A percentile compares a stretch with the other conserved stretches of the same genome.
Evolutionary conservation across 2,329 filamentous ascomycete species (phyloP).

Genomic region (Monilinia fructigena): DNA sequence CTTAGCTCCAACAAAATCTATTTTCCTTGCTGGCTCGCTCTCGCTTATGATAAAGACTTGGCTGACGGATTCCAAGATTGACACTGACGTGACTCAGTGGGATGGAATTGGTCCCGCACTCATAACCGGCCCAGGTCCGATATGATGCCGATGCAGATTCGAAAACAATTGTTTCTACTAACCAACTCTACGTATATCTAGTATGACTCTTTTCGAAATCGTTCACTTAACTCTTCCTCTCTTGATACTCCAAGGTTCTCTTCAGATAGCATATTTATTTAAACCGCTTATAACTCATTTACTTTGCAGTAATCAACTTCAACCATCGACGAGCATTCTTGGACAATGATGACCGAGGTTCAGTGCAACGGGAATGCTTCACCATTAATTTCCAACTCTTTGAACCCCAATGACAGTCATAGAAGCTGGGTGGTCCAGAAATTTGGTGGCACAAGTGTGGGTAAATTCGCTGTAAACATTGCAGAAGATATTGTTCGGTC

Average conservation of each 20-base stretch:
- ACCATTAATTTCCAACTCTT: constrained; percentile 23
- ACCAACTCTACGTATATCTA: constrained; percentile 1
- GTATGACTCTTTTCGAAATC: constrained; percentile 21
- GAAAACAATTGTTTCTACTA: constrained; percentile 17
- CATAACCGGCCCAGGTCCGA: constrained; percentile 12
- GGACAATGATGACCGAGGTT: constrained; percentile 31
- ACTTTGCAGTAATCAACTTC: constrained; percentile 13
- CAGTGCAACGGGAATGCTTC: constrained; percentile 28
- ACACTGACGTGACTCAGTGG: constrained; percentile 3
- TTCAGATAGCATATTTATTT: constrained; percentile 1
- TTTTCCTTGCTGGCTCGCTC: not conserved
- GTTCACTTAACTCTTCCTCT: not conserved
- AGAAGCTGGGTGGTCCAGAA: constrained; percentile 82
- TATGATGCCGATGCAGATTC: constrained; percentile 20
- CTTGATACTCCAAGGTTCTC: not conserved
- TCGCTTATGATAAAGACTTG: constrained; percentile 9
- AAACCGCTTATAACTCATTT: constrained; percentile 26
- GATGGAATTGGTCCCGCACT: not conserved
- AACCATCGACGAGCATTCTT: constrained; percentile 13
- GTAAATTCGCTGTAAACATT: constrained; percentile 82
- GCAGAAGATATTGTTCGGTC: constrained; percentile 69
- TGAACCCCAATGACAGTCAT: constrained; percentile 39
- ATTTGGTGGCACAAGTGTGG: constrained; percentile 92
- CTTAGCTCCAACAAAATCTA: constrained; percentile 9
- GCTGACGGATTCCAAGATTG: not conserved